Evolutionary conservation across 176 grass and related monocot genomes (phyloP).

Genomic region (Leersia perrieri): DNA sequence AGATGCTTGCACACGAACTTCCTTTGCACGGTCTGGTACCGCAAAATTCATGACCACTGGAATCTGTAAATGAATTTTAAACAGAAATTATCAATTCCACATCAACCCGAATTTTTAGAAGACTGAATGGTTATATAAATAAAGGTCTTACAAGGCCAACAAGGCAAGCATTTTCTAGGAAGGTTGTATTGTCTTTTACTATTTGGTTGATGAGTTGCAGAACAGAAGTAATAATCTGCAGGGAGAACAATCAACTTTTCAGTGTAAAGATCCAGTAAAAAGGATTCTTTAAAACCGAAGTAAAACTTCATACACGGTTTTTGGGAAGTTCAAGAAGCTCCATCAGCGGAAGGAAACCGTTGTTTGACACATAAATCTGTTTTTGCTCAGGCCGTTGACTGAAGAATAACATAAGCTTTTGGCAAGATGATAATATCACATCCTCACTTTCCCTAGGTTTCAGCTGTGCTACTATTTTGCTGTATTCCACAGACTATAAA

Average conservation of each 20-base stretch:
- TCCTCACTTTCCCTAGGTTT: conserved; percentile 90
- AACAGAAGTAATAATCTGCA: conserved; percentile 77
- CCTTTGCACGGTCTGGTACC: conserved; percentile 66
- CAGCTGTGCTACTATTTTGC: conserved; percentile 85
- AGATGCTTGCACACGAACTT: conserved; percentile 92
- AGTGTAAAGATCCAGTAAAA: conserved; percentile 23
- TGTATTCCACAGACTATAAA: conserved; percentile 92
- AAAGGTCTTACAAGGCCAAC: conserved; percentile 83
- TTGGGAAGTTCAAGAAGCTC: conserved; percentile 95
- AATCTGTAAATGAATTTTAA: conserved; percentile 57
- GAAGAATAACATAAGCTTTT: conserved; percentile 87
- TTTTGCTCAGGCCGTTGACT: conserved; percentile 80
- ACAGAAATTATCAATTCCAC: conserved; percentile 17
- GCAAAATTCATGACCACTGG: conserved; percentile 84
- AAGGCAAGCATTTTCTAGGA: conserved; percentile 98
- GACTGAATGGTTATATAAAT: conserved; percentile 16
- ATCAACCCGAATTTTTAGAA: conserved; percentile 29
- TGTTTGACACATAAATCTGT: conserved; percentile 81
- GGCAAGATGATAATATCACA: conserved; percentile 77
- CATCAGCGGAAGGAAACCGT: conserved; percentile 92
- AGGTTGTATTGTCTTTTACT: conserved; percentile 73
- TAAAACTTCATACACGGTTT: conserved; percentile 66
- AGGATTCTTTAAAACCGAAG: conserved; percentile 8
- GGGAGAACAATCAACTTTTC: conserved; percentile 22
- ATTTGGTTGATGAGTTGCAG: conserved; percentile 92